Evolutionary conservation across 441 rosid genomes (phyloP).

Genomic region (Populus hybrid): DNA sequence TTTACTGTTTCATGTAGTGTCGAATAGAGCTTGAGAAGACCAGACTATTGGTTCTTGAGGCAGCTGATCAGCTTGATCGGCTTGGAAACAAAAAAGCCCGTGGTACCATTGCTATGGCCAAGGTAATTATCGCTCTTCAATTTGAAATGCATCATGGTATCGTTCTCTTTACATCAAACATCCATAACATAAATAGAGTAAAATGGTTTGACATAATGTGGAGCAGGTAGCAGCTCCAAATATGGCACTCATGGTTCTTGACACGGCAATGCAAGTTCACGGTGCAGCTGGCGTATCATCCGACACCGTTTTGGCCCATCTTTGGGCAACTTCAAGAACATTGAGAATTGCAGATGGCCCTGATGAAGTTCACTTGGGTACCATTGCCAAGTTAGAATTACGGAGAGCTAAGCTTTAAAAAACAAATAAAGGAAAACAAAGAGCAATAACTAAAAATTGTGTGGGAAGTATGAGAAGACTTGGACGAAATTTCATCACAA

Average conservation of each 20-base stretch:
- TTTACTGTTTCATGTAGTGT: conserved; percentile 42
- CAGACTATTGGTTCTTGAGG: conserved; percentile 80
- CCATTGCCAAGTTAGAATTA: conserved; percentile 81
- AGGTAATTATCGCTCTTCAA: conserved; percentile 40
- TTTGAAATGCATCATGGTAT: not conserved
- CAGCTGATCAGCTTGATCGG: conserved; percentile 88
- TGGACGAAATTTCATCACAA: not conserved
- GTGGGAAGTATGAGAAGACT: not conserved
- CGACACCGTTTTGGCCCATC: conserved; percentile 77
- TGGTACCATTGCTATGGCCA: conserved; percentile 87
- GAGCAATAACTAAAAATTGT: not conserved
- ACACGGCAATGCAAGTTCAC: conserved; percentile 90
- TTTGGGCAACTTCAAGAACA: conserved; percentile 92
- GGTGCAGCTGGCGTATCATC: conserved; percentile 84
- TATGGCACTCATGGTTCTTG: conserved; percentile 85
- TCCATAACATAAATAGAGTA: not conserved
- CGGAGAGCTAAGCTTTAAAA: conserved; percentile 74
- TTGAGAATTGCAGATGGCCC: conserved; percentile 92
- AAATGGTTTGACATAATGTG: not conserved
- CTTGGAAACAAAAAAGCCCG: conserved; percentile 85
- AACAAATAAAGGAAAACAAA: not conserved
- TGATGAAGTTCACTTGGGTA: conserved; percentile 93
- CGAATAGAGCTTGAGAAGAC: conserved; percentile 84
- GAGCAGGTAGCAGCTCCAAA: conserved; percentile 90
- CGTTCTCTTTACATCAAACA: not conserved